Percentiles rank a stretch among this genome's conserved stretches.
phyloP scores from a whole-genome alignment of 2,329 filamentous ascomycete genomes.

The Cytospora leucostoma region DNA sequence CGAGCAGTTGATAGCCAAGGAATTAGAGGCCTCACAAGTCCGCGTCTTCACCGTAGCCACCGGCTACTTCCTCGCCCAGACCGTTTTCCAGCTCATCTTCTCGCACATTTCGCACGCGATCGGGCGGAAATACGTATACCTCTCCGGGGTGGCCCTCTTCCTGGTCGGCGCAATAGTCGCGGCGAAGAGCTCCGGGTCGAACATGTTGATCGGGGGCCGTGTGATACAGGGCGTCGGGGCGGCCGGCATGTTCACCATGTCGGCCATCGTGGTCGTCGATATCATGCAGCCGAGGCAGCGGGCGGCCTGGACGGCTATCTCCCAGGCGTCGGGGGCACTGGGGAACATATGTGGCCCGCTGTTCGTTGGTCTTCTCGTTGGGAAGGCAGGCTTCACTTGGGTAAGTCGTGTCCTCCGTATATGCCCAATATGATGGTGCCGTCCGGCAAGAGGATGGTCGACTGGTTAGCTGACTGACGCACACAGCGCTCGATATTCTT shows the following conservation, averaged over 20 bases:
- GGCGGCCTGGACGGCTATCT: conserved; percentile 18
- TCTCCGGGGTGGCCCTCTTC: conserved; percentile 26
- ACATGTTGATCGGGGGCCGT: conserved; percentile 14
- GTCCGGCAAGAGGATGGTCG: no score
- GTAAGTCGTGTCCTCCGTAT: neutral
- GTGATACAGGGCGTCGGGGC: conserved; percentile 24
- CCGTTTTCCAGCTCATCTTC: conserved; percentile 33
- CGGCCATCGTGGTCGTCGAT: conserved; percentile 25
- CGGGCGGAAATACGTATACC: conserved; percentile 30
- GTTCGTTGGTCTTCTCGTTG: conserved; percentile 3
- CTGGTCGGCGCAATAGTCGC: conserved; percentile 27
- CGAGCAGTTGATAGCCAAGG: conserved; percentile 29
- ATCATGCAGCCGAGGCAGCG: conserved; percentile 23
- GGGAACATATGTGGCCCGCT: conserved; percentile 26
- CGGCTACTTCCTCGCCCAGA: conserved; percentile 31
- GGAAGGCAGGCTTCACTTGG: neutral
- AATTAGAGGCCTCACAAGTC: conserved; percentile 26
- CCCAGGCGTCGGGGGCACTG: conserved; percentile 22
- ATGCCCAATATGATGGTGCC: no score
- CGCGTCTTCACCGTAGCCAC: conserved; percentile 31
- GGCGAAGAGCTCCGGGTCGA: neutral
- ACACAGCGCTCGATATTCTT: conserved; percentile 21
- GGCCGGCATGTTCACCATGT: conserved; percentile 26
- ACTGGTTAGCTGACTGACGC: neutral
- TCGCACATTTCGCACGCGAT: conserved; percentile 31